Conservation (phyloP, 2,329 filamentous ascomycete species). For the Ceratocystis lukuohia region DNA sequence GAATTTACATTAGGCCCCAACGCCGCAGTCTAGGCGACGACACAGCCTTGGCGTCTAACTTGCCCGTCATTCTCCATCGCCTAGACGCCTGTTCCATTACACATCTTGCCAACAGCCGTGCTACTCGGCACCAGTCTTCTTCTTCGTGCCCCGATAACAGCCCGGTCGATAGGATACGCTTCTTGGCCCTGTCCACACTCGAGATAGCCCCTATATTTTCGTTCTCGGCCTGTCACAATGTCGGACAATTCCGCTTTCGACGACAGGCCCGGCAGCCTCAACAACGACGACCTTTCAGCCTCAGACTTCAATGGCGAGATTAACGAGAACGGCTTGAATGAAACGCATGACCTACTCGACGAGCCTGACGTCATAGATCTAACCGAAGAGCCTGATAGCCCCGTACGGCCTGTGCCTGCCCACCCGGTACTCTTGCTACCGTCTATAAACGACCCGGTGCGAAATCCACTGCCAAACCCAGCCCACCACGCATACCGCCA, state of each 20-base stretch:
- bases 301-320: conserved; percentile 25
- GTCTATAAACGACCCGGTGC: conserved; percentile 28
- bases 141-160: neutral
- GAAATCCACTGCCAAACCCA: conserved; percentile 32
- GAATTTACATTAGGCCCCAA: neutral
- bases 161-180: neutral
- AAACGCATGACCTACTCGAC: conserved; percentile 18
- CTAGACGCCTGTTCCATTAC: neutral
- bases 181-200: neutral
- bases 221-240: neutral
- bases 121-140: neutral
- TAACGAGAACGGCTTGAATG: conserved; percentile 23
- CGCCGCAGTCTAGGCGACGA: too few relatives aligned
- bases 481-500: conserved; percentile 26
- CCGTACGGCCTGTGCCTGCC: conserved; percentile 20
- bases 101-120: neutral
- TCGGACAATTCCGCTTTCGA: neutral
- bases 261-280: neutral
- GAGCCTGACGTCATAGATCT: conserved; percentile 34
- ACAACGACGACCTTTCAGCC: conserved; percentile 3
- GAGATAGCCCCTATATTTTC: neutral
- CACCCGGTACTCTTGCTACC: neutral
- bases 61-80: neutral
- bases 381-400: conserved; percentile 38
- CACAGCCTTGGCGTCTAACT: too few relatives aligned